A percentile compares a stretch with the other conserved stretches of the same genome.
phyloP scores from a whole-genome alignment of 306 rosid genomes.

The Geum urbanum region DNA sequence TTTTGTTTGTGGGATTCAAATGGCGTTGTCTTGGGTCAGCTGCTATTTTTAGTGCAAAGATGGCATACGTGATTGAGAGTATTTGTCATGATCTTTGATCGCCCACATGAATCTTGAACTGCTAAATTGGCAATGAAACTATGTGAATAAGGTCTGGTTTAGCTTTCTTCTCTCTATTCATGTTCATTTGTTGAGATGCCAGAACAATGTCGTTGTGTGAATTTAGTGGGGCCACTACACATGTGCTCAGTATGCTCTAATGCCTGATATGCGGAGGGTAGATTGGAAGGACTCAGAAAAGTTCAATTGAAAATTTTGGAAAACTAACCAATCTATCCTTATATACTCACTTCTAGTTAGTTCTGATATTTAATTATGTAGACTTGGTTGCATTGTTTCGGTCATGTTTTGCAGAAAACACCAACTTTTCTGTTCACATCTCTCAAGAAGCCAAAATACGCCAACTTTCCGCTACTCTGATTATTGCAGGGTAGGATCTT shows the following conservation, averaged over 20 bases:
- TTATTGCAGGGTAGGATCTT: neutral
- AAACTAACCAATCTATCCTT: neutral
- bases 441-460: neutral
- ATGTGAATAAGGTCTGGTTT: conserved; percentile 11
- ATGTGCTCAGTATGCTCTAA: neutral
- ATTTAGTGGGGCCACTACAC: conserved; percentile 1
- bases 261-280: neutral
- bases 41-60: neutral
- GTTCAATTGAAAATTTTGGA: neutral
- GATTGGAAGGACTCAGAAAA: neutral
- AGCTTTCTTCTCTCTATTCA: neutral
- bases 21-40: conserved; percentile 6
- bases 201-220: neutral
- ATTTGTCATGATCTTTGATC: conserved; percentile 8
- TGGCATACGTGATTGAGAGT: neutral
- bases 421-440: conserved; percentile 1
- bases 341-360: neutral
- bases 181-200: neutral
- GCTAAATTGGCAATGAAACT: conserved; percentile 14
- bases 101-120: conserved; percentile 13
- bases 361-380: neutral
- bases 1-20: neutral
- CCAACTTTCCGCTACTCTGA: too few species aligned
- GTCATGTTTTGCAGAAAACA: neutral
- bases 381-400: neutral